Base-by-base conservation (phyloP, 2,329 filamentous ascomycete species). In the Trichoderma sp. region DNA sequence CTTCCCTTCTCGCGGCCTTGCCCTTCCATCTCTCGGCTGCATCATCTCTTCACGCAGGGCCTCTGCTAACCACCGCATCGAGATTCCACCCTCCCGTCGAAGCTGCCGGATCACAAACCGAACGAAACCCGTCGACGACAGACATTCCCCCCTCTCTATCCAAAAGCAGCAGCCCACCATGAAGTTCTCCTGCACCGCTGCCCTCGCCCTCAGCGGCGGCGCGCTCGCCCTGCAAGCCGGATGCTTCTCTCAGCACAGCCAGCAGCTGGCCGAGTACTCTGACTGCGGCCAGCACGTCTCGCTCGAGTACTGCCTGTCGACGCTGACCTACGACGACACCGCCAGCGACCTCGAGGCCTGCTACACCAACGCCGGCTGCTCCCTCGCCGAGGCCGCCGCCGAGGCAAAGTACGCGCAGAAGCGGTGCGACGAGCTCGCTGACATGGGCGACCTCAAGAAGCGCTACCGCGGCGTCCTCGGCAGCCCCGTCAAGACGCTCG, bases 251-350 rank as follows among this genome's bases (percentile, higher is more conserved):
- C 67, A 72, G 60, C 73, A 78, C 68, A 75, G 77, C 67, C 63
- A 68, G 26, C 74, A 78, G 57, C 75, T 85, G 56, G 78, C 80
- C 54, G 67, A 65, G 17, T 72, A 74, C 45, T 75, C 81, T 15
- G 74, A 75, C 61, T 85, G 83, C 72, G 82, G 80, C 54, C 72
- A 82, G 69, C 71, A 72, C 64, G 74, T 72, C 64, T 74, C 77
- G 45, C 75, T 85, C 67, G 71, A 74, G 59, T 66, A 74, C 69
- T 85, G 83, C 72, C 74, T 85, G 57, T 66, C 70, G 10, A 67
- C 71, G 41, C 74, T 77, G 34, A 67, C 75, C 61, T 67, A 72
- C 67, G 68, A 76, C 65, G 69, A 72, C 54, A 60, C 72, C n/a
- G 58, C 72, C 15, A 61, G 66, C 19, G 74, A 78, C 55, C 66